phyloP scores from a whole-genome alignment of 139 green algal species.

The Chlorella sp. region DNA sequence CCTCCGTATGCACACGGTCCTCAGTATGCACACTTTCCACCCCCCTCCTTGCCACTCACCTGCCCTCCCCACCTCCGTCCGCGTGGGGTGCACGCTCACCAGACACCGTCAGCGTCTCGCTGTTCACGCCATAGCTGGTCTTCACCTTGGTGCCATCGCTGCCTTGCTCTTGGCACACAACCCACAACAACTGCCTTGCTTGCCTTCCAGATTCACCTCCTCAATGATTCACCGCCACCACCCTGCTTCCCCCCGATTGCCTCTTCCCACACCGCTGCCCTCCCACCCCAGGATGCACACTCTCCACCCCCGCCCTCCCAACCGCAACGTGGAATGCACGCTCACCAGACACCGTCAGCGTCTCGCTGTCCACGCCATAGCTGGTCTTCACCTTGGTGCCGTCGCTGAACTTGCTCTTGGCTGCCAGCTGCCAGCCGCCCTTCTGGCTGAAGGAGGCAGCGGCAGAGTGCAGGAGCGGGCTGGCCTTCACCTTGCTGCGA shows the following conservation, averaged over 20 bases:
- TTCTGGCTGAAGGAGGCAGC: neutral
- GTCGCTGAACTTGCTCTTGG: slow-evolving; percentile 11
- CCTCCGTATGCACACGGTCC: too few species aligned
- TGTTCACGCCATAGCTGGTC: neutral
- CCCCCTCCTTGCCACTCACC: too few species aligned
- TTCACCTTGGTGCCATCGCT: slow-evolving; percentile 17
- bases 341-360: neutral
- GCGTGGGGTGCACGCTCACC: neutral
- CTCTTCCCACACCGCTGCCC: too few species aligned
- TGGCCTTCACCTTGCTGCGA: slow-evolving; percentile 11
- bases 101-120: neutral
- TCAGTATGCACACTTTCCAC: too few species aligned
- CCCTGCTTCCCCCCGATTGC: too few species aligned
- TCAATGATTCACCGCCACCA: too few species aligned
- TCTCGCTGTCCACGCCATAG: neutral
- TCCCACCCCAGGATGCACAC: too few species aligned
- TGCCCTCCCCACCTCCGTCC: too few species aligned
- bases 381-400: slow-evolving; percentile 25
- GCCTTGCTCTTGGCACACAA: slow-evolving; percentile 20
- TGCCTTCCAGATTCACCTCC: too few species aligned
- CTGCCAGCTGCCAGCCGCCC: neutral
- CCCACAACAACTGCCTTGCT: too few species aligned
- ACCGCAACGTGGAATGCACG: too few species aligned
- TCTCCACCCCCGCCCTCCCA: too few species aligned
- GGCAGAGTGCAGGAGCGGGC: slow-evolving; percentile 7